Evolutionary conservation across 805 yeast species (phyloP), one percentile per base, ranked within the genome.

Genomic region (Yamadazyma takamatsuzukensis): DNA sequence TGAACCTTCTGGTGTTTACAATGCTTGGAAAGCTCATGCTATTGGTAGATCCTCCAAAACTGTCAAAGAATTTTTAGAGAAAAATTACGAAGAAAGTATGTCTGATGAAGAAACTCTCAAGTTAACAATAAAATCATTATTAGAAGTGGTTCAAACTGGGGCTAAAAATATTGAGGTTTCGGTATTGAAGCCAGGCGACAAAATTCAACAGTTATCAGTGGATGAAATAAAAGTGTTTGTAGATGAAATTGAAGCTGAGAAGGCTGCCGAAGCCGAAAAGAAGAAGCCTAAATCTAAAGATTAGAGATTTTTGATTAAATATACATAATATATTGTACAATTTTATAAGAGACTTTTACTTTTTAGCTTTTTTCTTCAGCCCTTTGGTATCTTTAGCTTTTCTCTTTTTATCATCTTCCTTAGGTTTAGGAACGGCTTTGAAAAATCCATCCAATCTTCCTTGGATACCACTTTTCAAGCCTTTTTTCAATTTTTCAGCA

Each of bases 131-230:
- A 85, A 84, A 65, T 79, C 95, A 12, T 70, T 93, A 48, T 71
- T 93, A 48, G 98, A 93, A 60, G 97, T 93, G 30, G 98, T 93
- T 15, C 97, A 93, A 66, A 89, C 97, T 2, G 98, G 98, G 25
- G 94, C 97, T 27, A 85, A 86, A 57, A 93, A 93, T 60, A 89
- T 93, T 54, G 98, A 93, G 63, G 79, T 93, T 31, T 83, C 94
- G 4, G 80, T 93, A 23, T 78, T 90, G 75, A 77, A 76, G 41
- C 84, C 96, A 18, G 78, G 76, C 32, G 64, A 72, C 45, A 60
- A 70, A 23, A 73, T 85, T 45, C 72, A 73, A 42, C 62, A 65
- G 34, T 71, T 89, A 52, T 62, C 77, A 12, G 72, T 77, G 33
- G 95, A 83, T 13, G 84, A 80, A 45, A 79, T 89, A 43, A 82